Evolutionary conservation across 2,329 filamentous ascomycete species (phyloP), one percentile per base, ranked within the genome.

Genomic region (Phyllosticta paracitricarpa): DNA sequence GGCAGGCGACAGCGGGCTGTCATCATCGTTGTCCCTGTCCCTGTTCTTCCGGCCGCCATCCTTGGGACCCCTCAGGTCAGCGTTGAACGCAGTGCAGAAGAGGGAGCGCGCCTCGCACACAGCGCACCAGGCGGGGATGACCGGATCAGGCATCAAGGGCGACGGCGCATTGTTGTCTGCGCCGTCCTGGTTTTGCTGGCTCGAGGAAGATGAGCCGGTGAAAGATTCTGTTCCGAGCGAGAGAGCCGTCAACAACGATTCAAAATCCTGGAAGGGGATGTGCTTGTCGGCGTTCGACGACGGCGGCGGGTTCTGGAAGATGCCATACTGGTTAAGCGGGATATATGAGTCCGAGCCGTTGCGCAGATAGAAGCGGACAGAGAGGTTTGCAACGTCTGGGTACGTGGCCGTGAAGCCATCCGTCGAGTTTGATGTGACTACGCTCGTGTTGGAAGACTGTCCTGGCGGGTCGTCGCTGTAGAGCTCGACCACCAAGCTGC

Each of bases 281-380:
- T 77, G 75, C 1, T 72, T 75, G 26, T 74, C 70, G 9, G 51
- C 54, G 63, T 17, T n/a, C 40, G 14, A n/a, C 14, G 4, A 3
- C 40, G 74, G 76, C 1, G 77, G 78, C 1, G 76, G 76, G 59
- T 75, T 71, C 54, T 76, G 75, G 67, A 85, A 84, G 10, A 85
- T 70, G 2, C 81, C 76, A 63, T 81, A 83, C 0, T 75, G 64
- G 17, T 71, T 68, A 33, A 76, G 73, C 1, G 66, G 65, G 30
- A 68, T 68, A 24, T 70, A 63, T 10, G 64, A 58, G 25, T 74
- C 71, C 0, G 82, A 82, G 56, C 81, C 81, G 65, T 86, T 85
- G 65, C 80, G 81, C 71, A 82, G 79, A 61, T 78, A 73, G 68
- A 85, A 83, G 22, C 81, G 77, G 30, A 85, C 78, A 69, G 73